Evolutionary conservation across 352 stramenopile species (phyloP), one percentile per base, ranked within the genome.

Genomic region (Phytophthora quininea): DNA sequence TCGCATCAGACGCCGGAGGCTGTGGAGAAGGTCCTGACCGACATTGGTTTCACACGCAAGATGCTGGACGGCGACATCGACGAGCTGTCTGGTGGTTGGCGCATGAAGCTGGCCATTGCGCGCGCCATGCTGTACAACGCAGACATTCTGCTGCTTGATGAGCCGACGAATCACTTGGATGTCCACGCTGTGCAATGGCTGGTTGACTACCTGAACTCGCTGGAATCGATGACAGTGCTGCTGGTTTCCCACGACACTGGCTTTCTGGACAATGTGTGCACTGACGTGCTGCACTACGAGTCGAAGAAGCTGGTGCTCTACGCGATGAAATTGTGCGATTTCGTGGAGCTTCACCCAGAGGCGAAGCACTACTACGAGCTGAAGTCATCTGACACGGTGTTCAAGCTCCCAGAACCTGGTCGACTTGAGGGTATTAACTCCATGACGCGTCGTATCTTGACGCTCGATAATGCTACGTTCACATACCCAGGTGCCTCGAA

Each of bases 101-200:
- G 95, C 74, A 99, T 99, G 97, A 99, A 99, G 83, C 90, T 99
- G 35, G 95, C 95, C 32, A 81, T 99, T 45, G 92, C 93, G 8
- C 90, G 93, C 76, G 93, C 91, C 27, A 99, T 98, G 95, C 71
- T 93, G 43, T 89, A 98, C 76, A 97, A 98, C 54, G 95, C 97
- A 11, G 96, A 99, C 76, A 97, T 99, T 66, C 73, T 98, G 65
- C 71, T 98, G 62, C 79, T 98, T 2, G 94, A 98, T 78, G 94
- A 99, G 71, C 95, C 96, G 24, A 99, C 95, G 53, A 98, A 97
- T 77, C 89, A 97, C 71, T 79, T 98, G 68, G 96, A 99, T 80
- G 96, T 99, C 33, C 97, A 98, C 73, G 98, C 98, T 57, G 96
- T 99, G 62, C 91, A 96, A 40, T 99, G 97, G 97, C 82, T 99